phyloP scores from a whole-genome alignment of 176 grass and related monocot species.

The Avena atlantica region DNA sequence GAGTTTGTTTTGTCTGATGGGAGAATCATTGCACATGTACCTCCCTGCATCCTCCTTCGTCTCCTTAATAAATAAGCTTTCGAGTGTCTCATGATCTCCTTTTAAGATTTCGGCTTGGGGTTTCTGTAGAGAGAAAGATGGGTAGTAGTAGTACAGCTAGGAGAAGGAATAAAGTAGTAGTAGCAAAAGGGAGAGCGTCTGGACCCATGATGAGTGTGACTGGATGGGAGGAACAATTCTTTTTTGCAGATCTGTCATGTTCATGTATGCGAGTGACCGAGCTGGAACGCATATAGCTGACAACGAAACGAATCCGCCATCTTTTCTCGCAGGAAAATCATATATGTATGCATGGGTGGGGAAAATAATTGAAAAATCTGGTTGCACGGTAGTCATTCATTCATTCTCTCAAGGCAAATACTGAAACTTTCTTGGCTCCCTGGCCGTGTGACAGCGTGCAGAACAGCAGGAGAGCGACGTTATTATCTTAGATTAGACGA shows the following conservation, averaged over 20 bases:
- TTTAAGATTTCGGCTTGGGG: neutral
- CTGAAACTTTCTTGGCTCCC: slow-evolving; percentile 14
- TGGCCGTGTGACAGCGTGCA: slow-evolving; percentile 31
- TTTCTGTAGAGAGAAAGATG: slow-evolving; percentile 20
- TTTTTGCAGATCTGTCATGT: slow-evolving; percentile 16
- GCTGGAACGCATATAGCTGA: slow-evolving; percentile 41
- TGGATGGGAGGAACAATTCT: neutral
- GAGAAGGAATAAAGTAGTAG: slow-evolving; percentile 20
- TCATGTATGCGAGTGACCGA: neutral
- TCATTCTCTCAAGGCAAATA: neutral
- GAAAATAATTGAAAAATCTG: slow-evolving; percentile 16
- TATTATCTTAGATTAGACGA: neutral
- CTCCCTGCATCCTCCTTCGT: neutral
- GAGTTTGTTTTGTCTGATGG: slow-evolving; percentile 21
- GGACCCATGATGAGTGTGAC: slow-evolving; percentile 33
- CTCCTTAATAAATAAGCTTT: neutral
- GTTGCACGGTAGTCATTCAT: slow-evolving; percentile 34
- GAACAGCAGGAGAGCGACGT: neutral
- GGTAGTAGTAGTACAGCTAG: slow-evolving; percentile 26
- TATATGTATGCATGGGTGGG: neutral
- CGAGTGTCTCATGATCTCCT: neutral
- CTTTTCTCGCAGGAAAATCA: slow-evolving; percentile 3
- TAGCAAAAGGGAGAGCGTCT: slow-evolving; percentile 21
- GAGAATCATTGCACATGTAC: slow-evolving; percentile 56
- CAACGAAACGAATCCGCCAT: slow-evolving; percentile 8